phyloP scores from a whole-genome alignment of 805 yeast species.

The Clavispora fructus region DNA sequence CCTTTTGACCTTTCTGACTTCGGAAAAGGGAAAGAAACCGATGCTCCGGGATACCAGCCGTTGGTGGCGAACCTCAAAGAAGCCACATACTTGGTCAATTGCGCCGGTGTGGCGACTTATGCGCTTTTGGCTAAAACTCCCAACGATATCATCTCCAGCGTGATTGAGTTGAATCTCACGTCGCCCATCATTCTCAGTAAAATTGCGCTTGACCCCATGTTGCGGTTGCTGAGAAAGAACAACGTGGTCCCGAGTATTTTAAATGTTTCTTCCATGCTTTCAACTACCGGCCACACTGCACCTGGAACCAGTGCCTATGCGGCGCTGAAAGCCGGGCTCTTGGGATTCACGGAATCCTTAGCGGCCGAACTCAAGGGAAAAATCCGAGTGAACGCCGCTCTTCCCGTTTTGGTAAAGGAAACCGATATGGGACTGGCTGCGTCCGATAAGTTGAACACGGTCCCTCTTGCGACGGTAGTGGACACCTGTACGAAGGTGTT shows the following conservation, averaged over 20 bases:
- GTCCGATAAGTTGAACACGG: constrained; percentile 16
- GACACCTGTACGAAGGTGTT: constrained; percentile 10
- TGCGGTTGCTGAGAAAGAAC: constrained; percentile 23
- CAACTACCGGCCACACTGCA: constrained; percentile 27
- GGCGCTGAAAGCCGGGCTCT: constrained; percentile 66
- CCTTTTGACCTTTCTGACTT: constrained; percentile 2
- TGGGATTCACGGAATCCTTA: constrained; percentile 54
- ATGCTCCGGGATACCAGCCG: background rate
- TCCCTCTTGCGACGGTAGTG: constrained; percentile 25
- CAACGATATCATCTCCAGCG: constrained; percentile 33
- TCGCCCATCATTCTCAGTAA: constrained; percentile 60
- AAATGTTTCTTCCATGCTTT: constrained; percentile 64
- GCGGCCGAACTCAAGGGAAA: constrained; percentile 55
- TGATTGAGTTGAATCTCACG: constrained; percentile 52
- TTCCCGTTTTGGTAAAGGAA: constrained; percentile 62
- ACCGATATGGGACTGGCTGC: constrained; percentile 59
- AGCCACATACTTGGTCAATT: constrained; percentile 48
- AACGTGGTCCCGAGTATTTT: constrained; percentile 38
- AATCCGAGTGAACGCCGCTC: constrained; percentile 58
- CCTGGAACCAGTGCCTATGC: constrained; percentile 65
- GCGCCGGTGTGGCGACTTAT: constrained; percentile 65
- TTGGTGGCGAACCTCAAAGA: constrained; percentile 9
- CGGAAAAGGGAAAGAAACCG: background rate
- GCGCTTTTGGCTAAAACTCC: constrained; percentile 43
- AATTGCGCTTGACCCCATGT: constrained; percentile 46